Evolutionary conservation across 257 asterid genomes (phyloP), one percentile per base, ranked within the genome.

Genomic region (Echium plantagineum): DNA sequence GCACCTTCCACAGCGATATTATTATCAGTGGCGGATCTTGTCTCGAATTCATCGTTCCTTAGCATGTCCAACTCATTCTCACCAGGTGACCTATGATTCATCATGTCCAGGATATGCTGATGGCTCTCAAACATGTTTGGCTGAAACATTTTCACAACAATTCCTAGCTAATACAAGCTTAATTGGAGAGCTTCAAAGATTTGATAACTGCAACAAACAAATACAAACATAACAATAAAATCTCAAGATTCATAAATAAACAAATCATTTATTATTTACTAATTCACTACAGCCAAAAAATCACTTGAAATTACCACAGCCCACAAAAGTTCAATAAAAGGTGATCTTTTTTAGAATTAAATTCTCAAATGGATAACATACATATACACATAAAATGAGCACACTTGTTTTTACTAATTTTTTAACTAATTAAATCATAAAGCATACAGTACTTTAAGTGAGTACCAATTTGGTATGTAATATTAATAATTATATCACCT

Each of bases 41-140:
- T 79, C 78, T 81, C 94, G 16, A 71, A 76, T 49, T 86, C 95
- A 0, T 86, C 86, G 22, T 86, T 90, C 38, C 90, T 32, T 3
- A 80, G 62, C 6, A 84, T 63, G 63, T 78, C 94, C 72, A 80
- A 6, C 70, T 84, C 90, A 5, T 73, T 78, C 57, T 84, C 90
- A 0, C 10, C 16, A 42, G 81, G 76, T 21, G 73, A 46, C 58
- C 75, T 78, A 62, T 73, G 80, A 22, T 42, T 42, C 49, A 63
- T 73, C 84, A 86, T 74, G 52, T 86, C 87, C 3, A 83, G 81
- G 64, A 81, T 63, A 46, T 75, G 81, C 52, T 69, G 81, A 56
- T 81, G 87, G 61, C 78, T 76, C 0, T 86, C 89, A 69, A 81
- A 84, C 77, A 84, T 75, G 72, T 75, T 82, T 53, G 89, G 78